phyloP scores from a whole-genome alignment of 2,329 filamentous ascomycete species.

The Neoscytalidium dimidiatum region DNA sequence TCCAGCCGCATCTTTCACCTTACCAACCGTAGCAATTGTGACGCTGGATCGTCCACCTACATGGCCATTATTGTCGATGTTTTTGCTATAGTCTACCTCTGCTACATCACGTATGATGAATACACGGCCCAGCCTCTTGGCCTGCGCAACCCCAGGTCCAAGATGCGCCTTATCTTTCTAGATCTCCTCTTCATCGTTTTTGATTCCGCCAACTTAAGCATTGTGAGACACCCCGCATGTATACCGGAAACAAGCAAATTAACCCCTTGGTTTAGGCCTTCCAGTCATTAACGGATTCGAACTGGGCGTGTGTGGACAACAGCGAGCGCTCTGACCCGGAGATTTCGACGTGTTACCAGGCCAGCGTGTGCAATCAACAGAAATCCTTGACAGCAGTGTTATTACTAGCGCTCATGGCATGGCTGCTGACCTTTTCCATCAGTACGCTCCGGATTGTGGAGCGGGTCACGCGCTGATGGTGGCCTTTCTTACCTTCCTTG shows the following conservation, averaged over 20 bases:
- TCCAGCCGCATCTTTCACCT: slow-evolving; percentile 72
- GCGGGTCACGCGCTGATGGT: slow-evolving; percentile 12
- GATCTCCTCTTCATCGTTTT: slow-evolving; percentile 98
- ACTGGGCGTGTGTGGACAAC: slow-evolving; percentile 50
- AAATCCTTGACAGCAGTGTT: slow-evolving; percentile 77
- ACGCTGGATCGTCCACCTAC: slow-evolving; percentile 65
- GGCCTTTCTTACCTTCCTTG: not conserved
- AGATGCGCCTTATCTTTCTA: slow-evolving; percentile 84
- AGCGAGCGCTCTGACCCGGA: not conserved
- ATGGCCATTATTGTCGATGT: slow-evolving; percentile 90
- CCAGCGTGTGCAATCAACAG: slow-evolving; percentile 61
- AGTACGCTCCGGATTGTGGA: slow-evolving; percentile 51
- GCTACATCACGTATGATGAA: slow-evolving; percentile 95
- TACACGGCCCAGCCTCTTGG: slow-evolving; percentile 93
- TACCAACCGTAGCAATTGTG: slow-evolving; percentile 51
- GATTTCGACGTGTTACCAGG: slow-evolving; percentile 30
- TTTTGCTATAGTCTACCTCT: slow-evolving; percentile 83
- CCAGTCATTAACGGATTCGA: slow-evolving; percentile 69
- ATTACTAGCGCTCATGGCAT: slow-evolving; percentile 80
- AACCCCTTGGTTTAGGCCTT: slow-evolving; percentile 58
- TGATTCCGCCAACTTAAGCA: slow-evolving; percentile 86
- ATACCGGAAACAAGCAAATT: not conserved
- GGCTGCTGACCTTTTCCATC: slow-evolving; percentile 86
- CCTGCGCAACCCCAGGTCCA: slow-evolving; percentile 77
- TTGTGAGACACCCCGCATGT: slow-evolving; percentile 40